A percentile compares a stretch with the other conserved stretches of the same genome.
Evolutionary conservation across 106 monocot species (phyloP).

Genomic region (Allium cepa): DNA sequence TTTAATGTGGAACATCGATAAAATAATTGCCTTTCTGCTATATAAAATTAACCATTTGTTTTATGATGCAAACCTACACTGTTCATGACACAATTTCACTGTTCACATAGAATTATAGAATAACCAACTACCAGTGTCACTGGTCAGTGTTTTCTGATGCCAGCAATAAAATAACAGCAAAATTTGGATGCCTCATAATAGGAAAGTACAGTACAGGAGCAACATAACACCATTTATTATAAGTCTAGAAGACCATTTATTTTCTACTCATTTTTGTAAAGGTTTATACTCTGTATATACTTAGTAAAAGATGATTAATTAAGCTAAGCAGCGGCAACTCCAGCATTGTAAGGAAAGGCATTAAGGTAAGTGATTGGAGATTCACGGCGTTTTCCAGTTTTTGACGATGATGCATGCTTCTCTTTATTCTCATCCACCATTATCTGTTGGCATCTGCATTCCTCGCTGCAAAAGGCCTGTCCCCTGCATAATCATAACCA

Average conservation of each 20-base stretch:
- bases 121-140: too few relatives aligned
- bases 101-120: too few relatives aligned
- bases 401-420: constrained; percentile 13
- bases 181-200: not conserved
- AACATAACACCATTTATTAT: not conserved
- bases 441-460: constrained; percentile 57
- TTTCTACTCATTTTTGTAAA: not conserved
- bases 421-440: constrained; percentile 35
- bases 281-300: not conserved
- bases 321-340: constrained; percentile 44
- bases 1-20: too few relatives aligned
- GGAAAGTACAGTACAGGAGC: not conserved
- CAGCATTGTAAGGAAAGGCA: constrained; percentile 18
- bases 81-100: too few relatives aligned
- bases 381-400: constrained; percentile 21
- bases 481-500: constrained; percentile 25
- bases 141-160: too few relatives aligned
- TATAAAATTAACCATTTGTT: too few relatives aligned
- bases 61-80: too few relatives aligned
- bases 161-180: not conserved
- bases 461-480: constrained; percentile 55
- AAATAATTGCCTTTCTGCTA: too few relatives aligned
- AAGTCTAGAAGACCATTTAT: not conserved
- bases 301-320: constrained; percentile 1
- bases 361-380: constrained; percentile 23